These are phyloP conservation scores for Hericium coralloides DNA, from an alignment of 768 basidiomycete genomes.

Conservation along the genomic window DNA sequence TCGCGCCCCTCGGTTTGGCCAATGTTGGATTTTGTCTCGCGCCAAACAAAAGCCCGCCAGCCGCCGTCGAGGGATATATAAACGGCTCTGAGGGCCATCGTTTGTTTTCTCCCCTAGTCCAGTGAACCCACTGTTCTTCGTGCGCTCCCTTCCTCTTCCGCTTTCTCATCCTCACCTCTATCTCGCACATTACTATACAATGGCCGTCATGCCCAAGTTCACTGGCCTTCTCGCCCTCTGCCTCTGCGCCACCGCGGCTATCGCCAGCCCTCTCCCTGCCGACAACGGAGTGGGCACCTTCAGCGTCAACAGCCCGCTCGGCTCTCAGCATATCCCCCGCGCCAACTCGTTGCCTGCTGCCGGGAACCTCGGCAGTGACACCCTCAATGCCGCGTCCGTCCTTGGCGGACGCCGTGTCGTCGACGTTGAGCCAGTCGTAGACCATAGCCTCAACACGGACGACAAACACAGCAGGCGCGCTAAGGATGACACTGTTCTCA, in stretches of 20 bases:
- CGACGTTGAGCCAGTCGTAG: not conserved
- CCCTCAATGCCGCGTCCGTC: not conserved
- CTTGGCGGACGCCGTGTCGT: not conserved
- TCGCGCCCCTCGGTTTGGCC: not conserved
- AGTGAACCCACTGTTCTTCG: not conserved
- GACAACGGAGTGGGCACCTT: not conserved
- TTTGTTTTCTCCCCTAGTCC: not conserved
- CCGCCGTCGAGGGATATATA: not conserved
- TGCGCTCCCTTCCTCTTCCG: not conserved
- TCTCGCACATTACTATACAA: not conserved
- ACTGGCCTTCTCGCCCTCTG: not conserved
- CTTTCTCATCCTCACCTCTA: not conserved
- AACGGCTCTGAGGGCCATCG: not conserved
- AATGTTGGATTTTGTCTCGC: not conserved
- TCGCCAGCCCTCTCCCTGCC: not conserved
- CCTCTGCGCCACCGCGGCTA: slow-evolving; percentile 5
- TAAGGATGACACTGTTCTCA: not conserved
- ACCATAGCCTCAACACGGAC: too few species aligned
- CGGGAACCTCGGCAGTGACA: not conserved
- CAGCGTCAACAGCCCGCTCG: not conserved
- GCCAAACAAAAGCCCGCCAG: slow-evolving; percentile 1
- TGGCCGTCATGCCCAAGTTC: not conserved
- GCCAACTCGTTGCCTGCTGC: not conserved
- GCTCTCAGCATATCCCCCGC: not conserved
- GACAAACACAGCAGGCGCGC: not conserved